These are phyloP conservation scores for Colletotrichum agaves DNA, from an alignment of 2,329 filamentous ascomycete genomes.

Conservation along the genomic window DNA sequence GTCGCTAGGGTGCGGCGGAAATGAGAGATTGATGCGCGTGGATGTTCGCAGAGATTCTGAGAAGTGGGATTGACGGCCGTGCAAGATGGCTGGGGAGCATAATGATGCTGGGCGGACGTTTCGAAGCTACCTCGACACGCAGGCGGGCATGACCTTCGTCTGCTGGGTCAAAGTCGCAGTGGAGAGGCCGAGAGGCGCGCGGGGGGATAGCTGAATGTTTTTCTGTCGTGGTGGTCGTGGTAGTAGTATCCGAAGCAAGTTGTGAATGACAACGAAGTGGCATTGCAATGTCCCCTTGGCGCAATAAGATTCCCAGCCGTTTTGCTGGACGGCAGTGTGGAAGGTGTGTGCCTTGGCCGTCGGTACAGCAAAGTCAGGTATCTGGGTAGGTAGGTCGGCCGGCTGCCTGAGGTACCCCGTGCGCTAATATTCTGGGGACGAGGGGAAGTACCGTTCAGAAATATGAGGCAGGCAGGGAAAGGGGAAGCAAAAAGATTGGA, in stretches of 20 bases:
- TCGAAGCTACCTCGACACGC: conserved; percentile 27
- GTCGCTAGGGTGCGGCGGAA: conserved; percentile 21
- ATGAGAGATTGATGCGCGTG: conserved; percentile 22
- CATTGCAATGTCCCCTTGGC: conserved; percentile 37
- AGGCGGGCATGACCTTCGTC: conserved; percentile 24
- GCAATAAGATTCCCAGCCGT: conserved; percentile 37
- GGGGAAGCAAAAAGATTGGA: not conserved
- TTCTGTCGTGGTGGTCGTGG: conserved; percentile 25
- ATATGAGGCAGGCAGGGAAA: conserved; percentile 14
- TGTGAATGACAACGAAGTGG: conserved; percentile 35
- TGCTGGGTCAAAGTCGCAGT: conserved; percentile 1
- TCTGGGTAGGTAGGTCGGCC: not conserved
- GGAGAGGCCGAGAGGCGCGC: not conserved
- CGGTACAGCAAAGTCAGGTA: not conserved
- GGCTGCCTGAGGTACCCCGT: no score
- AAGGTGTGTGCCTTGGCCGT: conserved; percentile 18
- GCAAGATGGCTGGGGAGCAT: conserved; percentile 36
- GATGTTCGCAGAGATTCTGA: conserved; percentile 25
- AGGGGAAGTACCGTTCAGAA: conserved; percentile 11
- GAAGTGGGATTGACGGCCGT: conserved; percentile 34
- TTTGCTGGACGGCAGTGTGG: conserved; percentile 34
- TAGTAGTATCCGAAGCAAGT: conserved; percentile 20
- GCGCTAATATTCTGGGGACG: not conserved
- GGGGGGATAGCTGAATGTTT: conserved; percentile 6
- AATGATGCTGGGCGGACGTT: conserved; percentile 37